Conservation (phyloP, 805 yeast genomes). For the Zygoascus bituminiphila region DNA sequence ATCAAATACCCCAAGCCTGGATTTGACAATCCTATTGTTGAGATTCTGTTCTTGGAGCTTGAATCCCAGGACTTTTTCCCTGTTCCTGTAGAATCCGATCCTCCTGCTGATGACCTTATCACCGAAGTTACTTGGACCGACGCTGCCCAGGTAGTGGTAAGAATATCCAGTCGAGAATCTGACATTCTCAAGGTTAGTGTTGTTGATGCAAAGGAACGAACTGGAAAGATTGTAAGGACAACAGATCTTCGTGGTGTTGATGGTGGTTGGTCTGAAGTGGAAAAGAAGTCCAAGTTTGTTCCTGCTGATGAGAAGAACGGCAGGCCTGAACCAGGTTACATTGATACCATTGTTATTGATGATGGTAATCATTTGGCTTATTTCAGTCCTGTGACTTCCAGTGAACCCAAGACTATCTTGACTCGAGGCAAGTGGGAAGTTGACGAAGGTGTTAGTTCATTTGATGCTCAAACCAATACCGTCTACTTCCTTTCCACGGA, state of each 20-base stretch:
- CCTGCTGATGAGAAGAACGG: slow-evolving; percentile 40
- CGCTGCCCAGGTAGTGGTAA: slow-evolving; percentile 40
- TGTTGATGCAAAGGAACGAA: slow-evolving; percentile 36
- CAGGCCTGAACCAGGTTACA: slow-evolving; percentile 57
- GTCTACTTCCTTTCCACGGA: slow-evolving; percentile 67
- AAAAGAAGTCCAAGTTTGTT: slow-evolving; percentile 51
- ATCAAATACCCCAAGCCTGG: slow-evolving; percentile 87
- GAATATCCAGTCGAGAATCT: slow-evolving; percentile 57
- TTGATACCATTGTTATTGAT: slow-evolving; percentile 50
- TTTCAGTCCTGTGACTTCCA: slow-evolving; percentile 59
- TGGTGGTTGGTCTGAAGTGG: slow-evolving; percentile 72
- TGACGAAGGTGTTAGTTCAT: slow-evolving; percentile 55
- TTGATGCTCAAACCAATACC: slow-evolving; percentile 38
- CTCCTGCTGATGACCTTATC: slow-evolving; percentile 40
- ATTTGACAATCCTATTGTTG: slow-evolving; percentile 59
- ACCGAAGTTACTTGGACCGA: slow-evolving; percentile 73
- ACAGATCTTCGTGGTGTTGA: slow-evolving; percentile 37
- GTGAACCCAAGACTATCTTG: slow-evolving; percentile 44
- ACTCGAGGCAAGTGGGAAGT: slow-evolving; percentile 89
- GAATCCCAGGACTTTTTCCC: slow-evolving; percentile 19
- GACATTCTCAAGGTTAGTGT: slow-evolving; percentile 53
- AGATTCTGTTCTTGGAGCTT: slow-evolving; percentile 40
- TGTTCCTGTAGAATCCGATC: slow-evolving; percentile 32
- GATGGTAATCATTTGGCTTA: slow-evolving; percentile 75
- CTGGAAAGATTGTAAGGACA: slow-evolving; percentile 38